A percentile compares a stretch with the other conserved stretches of the same genome.
phyloP scores from a whole-genome alignment of 108 stramenopile species.

The Nitzschia sp. region DNA sequence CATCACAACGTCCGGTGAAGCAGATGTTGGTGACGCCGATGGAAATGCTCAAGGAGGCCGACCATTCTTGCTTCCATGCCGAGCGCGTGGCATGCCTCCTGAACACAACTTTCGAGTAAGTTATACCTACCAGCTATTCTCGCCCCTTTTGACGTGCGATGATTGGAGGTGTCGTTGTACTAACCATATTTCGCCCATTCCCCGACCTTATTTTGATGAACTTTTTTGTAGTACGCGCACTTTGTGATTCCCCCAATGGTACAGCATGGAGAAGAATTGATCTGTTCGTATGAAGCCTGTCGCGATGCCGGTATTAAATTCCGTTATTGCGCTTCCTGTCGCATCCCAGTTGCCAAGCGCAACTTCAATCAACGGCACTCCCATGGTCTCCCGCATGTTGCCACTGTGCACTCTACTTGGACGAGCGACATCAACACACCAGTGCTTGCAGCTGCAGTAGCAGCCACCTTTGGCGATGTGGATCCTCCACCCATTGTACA shows the following conservation, averaged over 20 bases:
- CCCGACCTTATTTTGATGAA: background rate
- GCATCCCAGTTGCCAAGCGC: constrained; percentile 77
- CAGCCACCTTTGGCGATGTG: background rate
- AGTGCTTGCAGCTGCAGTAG: background rate
- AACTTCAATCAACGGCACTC: constrained; percentile 74
- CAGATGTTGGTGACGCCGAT: background rate
- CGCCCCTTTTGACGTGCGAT: no score
- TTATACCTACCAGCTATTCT: background rate
- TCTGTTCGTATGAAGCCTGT: constrained; percentile 58
- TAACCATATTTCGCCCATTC: background rate
- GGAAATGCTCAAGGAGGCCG: background rate
- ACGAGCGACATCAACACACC: background rate
- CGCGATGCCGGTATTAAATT: constrained; percentile 69
- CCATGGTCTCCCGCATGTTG: background rate
- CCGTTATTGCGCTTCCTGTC: constrained; percentile 60
- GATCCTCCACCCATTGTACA: background rate
- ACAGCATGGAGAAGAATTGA: constrained; percentile 63
- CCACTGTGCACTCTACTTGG: background rate
- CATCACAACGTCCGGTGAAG: background rate
- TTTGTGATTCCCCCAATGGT: constrained; percentile 56
- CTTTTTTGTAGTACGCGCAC: constrained; percentile 47
- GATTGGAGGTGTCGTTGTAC: background rate
- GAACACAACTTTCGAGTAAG: constrained; percentile 69
- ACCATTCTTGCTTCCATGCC: constrained; percentile 52
- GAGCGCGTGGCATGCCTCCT: constrained; percentile 76